Base-by-base conservation (phyloP, 2,329 filamentous ascomycete species). In the Harringtonia lauricola region DNA sequence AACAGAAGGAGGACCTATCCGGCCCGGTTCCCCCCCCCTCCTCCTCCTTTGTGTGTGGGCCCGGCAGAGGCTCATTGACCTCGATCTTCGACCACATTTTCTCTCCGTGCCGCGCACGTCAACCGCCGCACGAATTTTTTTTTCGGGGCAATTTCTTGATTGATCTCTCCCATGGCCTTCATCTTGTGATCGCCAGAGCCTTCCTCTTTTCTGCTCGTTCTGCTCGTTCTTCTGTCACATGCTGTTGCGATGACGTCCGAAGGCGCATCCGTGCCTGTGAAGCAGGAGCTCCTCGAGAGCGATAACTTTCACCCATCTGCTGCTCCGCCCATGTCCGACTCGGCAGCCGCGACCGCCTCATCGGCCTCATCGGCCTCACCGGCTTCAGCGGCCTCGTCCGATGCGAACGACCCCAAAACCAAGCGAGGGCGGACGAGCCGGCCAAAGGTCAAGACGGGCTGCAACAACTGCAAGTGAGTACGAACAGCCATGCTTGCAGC, bases 401-500 rank as follows among this genome's bases (percentile, higher is more conserved):
- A 26, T 10, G 24, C 6, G 24, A 26, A 34, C 3, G 36, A 44
- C 6, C 5, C 22, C 5, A 42, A 26, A 18, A 21, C 15, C 30
- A 73, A 67, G 54, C 65, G 71, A 42, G 63, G 63, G 14, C 65
- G 74, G 43, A 70, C 64, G 24, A 78, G 74, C 56, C 72, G 67
- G 50, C 72, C 74, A 14, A 81, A 81, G 56, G 77, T 80, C 50
- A 81, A 79, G 63, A 81, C 77, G 1, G 78, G 78, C 34, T 82
- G 79, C 59, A 68, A 67, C 53, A 79, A 76, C 58, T 83, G 78
- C 78, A 82, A 82, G 78, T 81, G 66, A 58, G 77, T 68, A 43
- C 30, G 21, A 8, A n/a, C n/a, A 13, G 4, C 24, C 9, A 9
- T 2, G 1, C 34, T 44, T 44, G 41, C 45, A 29, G 43, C 22